Conservation (phyloP, 2,329 filamentous ascomycete species). For the Penicillium sp. region DNA sequence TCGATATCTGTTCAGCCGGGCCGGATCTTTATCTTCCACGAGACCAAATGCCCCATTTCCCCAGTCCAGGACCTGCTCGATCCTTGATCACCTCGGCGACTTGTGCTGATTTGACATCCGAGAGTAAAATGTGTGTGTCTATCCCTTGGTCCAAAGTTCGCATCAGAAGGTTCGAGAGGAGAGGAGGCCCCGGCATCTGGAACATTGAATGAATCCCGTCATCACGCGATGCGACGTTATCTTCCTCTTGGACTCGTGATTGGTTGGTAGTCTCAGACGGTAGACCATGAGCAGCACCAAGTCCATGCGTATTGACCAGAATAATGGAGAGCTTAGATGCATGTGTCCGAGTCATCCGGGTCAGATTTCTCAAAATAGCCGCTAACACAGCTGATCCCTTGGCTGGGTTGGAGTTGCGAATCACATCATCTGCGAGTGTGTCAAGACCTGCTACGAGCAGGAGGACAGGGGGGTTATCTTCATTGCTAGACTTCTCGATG, state of each 20-base stretch:
- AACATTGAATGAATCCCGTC: constrained; percentile 28
- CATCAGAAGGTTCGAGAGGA: constrained; percentile 31
- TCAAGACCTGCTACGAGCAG: constrained; percentile 37
- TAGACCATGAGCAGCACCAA: constrained; percentile 18
- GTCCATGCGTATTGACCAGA: constrained; percentile 34
- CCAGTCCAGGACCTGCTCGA: constrained; percentile 30
- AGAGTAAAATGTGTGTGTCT: constrained; percentile 37
- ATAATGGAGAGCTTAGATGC: constrained; percentile 28
- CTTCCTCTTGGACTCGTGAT: constrained; percentile 1
- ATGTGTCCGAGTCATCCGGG: constrained; percentile 29
- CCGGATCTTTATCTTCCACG: constrained; percentile 3
- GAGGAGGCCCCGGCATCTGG: constrained; percentile 9
- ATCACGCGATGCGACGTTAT: constrained; percentile 6
- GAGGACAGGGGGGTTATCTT: constrained; percentile 11
- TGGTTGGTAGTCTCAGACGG: constrained; percentile 1
- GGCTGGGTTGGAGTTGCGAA: constrained; percentile 35
- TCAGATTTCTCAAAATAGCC: constrained; percentile 31
- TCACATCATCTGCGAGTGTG: constrained; percentile 32
- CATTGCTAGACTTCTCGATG: not conserved
- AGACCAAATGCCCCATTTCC: constrained; percentile 36
- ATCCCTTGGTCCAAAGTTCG: constrained; percentile 37
- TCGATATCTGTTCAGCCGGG: too few species aligned
- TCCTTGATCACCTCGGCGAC: constrained; percentile 40
- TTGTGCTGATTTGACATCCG: constrained; percentile 19
- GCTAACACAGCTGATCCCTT: constrained; percentile 32